Percentiles rank a stretch among this genome's conserved stretches.
These are phyloP conservation scores for Pseudogymnoascus sp. DNA, from an alignment of 2,329 filamentous ascomycete genomes.

Conservation along the genomic window DNA sequence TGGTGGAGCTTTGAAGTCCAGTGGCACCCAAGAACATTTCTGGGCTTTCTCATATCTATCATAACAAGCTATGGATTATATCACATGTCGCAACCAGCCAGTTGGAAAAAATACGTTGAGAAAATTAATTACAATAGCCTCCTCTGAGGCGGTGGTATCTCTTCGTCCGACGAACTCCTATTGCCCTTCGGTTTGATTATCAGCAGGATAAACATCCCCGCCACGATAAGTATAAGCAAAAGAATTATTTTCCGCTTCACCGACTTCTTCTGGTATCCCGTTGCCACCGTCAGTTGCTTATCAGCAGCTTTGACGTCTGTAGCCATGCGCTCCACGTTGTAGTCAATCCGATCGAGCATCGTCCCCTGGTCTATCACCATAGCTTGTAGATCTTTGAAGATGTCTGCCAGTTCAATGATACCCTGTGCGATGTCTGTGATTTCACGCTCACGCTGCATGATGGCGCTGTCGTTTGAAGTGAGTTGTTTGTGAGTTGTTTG, in stretches of 20 bases:
- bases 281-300: slow-evolving; percentile 82
- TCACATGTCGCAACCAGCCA: neutral
- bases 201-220: slow-evolving; percentile 78
- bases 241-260: slow-evolving; percentile 91
- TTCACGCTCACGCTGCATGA: slow-evolving; percentile 86
- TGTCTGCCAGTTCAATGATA: slow-evolving; percentile 92
- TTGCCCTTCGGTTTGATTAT: slow-evolving; percentile 51
- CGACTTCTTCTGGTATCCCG: slow-evolving; percentile 78
- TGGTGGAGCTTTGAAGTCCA: neutral
- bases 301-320: slow-evolving; percentile 87
- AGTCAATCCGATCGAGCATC: slow-evolving; percentile 90
- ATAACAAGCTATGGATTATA: neutral
- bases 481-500: slow-evolving; percentile 44
- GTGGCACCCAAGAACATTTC: too few species aligned
- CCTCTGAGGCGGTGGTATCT: slow-evolving; percentile 8
- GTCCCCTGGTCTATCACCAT: slow-evolving; percentile 94
- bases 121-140: slow-evolving; percentile 9
- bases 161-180: slow-evolving; percentile 6
- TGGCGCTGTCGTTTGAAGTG: slow-evolving; percentile 74
- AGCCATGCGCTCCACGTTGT: slow-evolving; percentile 95
- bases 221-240: slow-evolving; percentile 74
- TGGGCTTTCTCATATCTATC: neutral
- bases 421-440: slow-evolving; percentile 98
- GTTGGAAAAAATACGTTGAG: neutral
- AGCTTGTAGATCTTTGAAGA: slow-evolving; percentile 89